phyloP scores from a whole-genome alignment of 352 stramenopile genomes.

The Elongisporangium anandrum region DNA sequence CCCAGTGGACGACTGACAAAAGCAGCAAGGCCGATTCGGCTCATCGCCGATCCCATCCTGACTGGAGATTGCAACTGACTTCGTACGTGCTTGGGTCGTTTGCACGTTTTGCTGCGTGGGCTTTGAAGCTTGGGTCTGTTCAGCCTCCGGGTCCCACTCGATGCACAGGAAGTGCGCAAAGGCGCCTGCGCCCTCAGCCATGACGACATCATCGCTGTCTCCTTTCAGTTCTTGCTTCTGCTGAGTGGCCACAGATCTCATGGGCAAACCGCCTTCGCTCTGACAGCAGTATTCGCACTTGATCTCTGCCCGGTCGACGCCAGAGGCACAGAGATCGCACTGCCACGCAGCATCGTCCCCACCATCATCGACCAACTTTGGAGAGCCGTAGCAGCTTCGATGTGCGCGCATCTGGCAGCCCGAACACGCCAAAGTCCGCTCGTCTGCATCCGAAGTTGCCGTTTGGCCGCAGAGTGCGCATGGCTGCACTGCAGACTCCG shows the following conservation, averaged over 20 bases:
- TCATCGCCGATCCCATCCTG: neutral
- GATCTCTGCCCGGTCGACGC: constrained; percentile 9
- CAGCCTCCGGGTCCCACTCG: constrained; percentile 38
- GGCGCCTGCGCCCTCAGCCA: neutral
- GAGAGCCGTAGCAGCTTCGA: neutral
- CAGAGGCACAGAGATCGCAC: constrained; percentile 36
- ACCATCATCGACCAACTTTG: neutral
- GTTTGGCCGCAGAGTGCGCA: neutral
- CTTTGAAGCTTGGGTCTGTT: neutral
- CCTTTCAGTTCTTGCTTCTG: constrained; percentile 5
- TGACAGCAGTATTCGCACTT: constrained; percentile 45
- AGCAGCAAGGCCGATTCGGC: constrained; percentile 32
- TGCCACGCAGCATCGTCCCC: constrained; percentile 12
- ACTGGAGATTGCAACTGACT: neutral
- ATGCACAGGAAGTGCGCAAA: constrained; percentile 47
- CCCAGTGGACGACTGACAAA: constrained; percentile 32
- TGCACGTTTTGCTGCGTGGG: constrained; percentile 14
- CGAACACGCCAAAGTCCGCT: neutral
- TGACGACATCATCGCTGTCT: neutral
- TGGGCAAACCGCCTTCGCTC: constrained; percentile 8
- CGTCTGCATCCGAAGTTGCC: neutral
- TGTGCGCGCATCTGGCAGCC: neutral
- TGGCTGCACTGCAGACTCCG: neutral
- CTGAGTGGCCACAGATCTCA: constrained; percentile 26
- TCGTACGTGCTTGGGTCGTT: constrained; percentile 3